Base-by-base conservation (phyloP, 495 filamentous ascomycete genomes). In the Bacidia gigantensis region DNA sequence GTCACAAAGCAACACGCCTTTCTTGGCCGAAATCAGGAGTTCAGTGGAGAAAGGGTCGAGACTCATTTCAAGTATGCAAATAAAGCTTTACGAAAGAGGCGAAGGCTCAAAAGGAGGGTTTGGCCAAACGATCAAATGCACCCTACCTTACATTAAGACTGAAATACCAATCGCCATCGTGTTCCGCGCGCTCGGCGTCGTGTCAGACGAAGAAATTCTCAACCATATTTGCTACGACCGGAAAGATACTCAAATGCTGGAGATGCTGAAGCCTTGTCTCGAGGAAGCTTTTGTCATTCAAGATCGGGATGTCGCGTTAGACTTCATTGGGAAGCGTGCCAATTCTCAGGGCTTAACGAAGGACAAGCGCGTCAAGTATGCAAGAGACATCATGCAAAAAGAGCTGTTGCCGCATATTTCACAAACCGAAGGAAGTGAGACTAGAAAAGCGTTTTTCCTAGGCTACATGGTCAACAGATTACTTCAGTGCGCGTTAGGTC, bases 381-480 rank as follows among this genome's bases (percentile, higher is more conserved):
- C 92, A 0, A 73, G 85, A 56, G 92, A 97, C 46, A 84, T 97
- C 54, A 80, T 99, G 72, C 89, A 95, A 68, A 95, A 94, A 68
- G 92, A 99, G 70, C 78, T 95, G 58, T 71, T 99, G 41, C 92
- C 92, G 5, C 92, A 99, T 60, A 95, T 99, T 43, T 94, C 90
- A 1, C 93, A 97, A 62, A 80, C 77, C 49, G 87, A 95, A 65
- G 92, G 92, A n/a, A 94, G 87, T 60, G 92, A 97, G 62, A 96
- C 90, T 1, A 72, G 87, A 24, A 99, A 99, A 65, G 92, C 92
- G 3, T 97, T 95, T 73, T 99, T 97, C 78, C 71, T 99, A 32
- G 92, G 93, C 25, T 99, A 97, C 67, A 97, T 99, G 93, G 86
- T 95, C 41, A 89, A 97, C 66, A 79, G 86, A 61, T 78, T 99